A percentile compares a stretch with the other conserved stretches of the same genome.
phyloP scores from a whole-genome alignment of 2,329 filamentous ascomycete genomes.

The Colletotrichum filicis region DNA sequence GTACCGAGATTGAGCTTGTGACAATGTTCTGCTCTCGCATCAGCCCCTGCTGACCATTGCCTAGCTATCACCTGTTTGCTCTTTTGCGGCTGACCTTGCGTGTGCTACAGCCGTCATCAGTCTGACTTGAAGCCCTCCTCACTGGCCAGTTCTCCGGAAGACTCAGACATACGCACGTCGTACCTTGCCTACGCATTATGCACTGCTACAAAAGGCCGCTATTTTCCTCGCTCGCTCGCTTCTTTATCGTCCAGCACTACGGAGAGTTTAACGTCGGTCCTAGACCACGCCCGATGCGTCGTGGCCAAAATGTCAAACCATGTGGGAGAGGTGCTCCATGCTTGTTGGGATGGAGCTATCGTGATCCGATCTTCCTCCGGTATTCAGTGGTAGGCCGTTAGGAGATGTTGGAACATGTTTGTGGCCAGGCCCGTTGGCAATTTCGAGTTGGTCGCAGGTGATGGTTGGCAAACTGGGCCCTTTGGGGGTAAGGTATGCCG shows the following conservation, averaged over 20 bases:
- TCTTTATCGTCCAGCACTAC: background rate
- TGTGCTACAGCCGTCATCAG: constrained; percentile 17
- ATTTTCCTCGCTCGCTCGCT: constrained; percentile 1
- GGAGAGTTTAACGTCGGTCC: background rate
- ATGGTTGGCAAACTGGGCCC: no score
- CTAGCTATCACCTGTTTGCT: constrained; percentile 4
- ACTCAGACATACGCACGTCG: constrained; percentile 11
- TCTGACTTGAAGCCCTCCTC: constrained; percentile 8
- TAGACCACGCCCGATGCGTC: background rate
- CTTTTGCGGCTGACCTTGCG: constrained; percentile 20
- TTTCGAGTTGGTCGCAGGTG: background rate
- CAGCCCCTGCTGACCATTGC: constrained; percentile 12
- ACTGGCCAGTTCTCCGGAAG: background rate
- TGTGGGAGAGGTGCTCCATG: background rate
- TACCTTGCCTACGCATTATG: constrained; percentile 28
- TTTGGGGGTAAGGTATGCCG: no score
- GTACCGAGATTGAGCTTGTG: constrained; percentile 32
- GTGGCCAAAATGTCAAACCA: background rate
- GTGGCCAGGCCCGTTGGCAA: background rate
- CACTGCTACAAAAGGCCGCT: constrained; percentile 25
- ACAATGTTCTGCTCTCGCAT: constrained; percentile 11
- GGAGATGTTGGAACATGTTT: background rate
- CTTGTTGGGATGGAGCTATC: background rate
- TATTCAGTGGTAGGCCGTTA: background rate
- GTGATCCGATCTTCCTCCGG: background rate